Base-by-base conservation (phyloP, 495 filamentous ascomycete species). In the Parathielavia hyrcaniae region DNA sequence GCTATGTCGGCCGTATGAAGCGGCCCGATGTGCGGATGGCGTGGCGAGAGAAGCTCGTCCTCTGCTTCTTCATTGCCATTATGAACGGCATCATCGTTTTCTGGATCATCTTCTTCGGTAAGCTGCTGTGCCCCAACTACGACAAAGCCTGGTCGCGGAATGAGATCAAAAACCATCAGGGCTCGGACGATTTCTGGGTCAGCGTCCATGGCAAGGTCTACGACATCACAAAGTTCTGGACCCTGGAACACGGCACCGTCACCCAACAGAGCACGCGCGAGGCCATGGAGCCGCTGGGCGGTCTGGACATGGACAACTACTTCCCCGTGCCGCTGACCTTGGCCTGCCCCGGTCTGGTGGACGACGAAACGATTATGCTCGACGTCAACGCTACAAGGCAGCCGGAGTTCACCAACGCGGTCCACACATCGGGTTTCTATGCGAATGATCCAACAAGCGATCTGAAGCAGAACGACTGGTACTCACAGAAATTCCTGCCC, bases 1-100 rank as follows among this genome's bases (percentile, higher is more conserved):
- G 77, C n/a, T 86, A 80, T 52, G 63, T 97, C 60, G 93, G 93
- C 17, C 86, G 93, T 19, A 98, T 97, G 93, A 96, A 96, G 73
- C 84, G 93, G 43, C 93, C 93, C 1, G 93, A 98, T 73, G 88
- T 98, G 43, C 87, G 93, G 1, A 87, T 97, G 83, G 93, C 93
- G 6, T 98, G 93, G 93, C 78, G 92, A 68, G 93, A 98, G 64
- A 98, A 98, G 72, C 39, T 98, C 40, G 84, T 96, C 6, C 77
- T 98, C 11, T 81, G 89, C 26, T 72, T 86, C 35, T 57, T 96
- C 57, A 97, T 98, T 60, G 67, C 89, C 22, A 62, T 97, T 34
- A 73, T 96, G 61, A 98, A 98, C 69, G 92, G 72, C 14, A 68
- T 83, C 41, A 82, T 98, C 59, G 80, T 96, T 48, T 98, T 98